Percentiles rank a stretch among this genome's conserved stretches.
These are phyloP conservation scores for Phytopythium cucurbitacearum DNA, from an alignment of 352 stramenopile genomes.

Conservation along the genomic window DNA sequence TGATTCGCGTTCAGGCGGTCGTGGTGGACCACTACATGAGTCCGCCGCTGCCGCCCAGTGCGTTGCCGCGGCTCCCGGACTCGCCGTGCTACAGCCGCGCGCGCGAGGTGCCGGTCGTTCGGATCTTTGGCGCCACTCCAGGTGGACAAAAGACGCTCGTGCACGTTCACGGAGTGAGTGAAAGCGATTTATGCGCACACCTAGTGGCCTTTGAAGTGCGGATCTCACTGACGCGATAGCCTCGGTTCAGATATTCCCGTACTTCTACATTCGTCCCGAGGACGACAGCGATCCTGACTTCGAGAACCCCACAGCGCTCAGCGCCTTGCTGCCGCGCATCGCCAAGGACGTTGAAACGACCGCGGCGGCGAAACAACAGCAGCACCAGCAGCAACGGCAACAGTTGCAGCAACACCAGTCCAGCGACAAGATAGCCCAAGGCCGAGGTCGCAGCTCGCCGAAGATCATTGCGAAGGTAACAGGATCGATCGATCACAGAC, in stretches of 20 bases:
- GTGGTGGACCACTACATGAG: constrained; percentile 84
- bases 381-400: constrained; percentile 13
- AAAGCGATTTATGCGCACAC: not conserved
- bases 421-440: constrained; percentile 1
- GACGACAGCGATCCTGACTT: constrained; percentile 47
- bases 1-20: constrained; percentile 67
- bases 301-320: constrained; percentile 56
- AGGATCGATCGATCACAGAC: not conserved
- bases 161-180: constrained; percentile 82
- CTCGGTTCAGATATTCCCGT: constrained; percentile 65
- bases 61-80: constrained; percentile 36
- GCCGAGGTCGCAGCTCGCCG: not conserved
- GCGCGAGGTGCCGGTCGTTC: constrained; percentile 77
- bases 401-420: constrained; percentile 6
- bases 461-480: constrained; percentile 72
- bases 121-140: constrained; percentile 87
- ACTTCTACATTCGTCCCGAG: constrained; percentile 86
- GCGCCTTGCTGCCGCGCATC: constrained; percentile 55
- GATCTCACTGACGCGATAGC: no score
- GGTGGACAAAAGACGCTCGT: constrained; percentile 88
- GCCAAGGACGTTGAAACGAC: constrained; percentile 66
- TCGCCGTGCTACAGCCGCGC: constrained; percentile 71
- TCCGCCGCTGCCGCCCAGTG: constrained; percentile 40
- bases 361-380: constrained; percentile 40
- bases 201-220: not conserved